Base-by-base conservation (phyloP, 1,284 basidiomycete species). In the Golubevia sp. region DNA sequence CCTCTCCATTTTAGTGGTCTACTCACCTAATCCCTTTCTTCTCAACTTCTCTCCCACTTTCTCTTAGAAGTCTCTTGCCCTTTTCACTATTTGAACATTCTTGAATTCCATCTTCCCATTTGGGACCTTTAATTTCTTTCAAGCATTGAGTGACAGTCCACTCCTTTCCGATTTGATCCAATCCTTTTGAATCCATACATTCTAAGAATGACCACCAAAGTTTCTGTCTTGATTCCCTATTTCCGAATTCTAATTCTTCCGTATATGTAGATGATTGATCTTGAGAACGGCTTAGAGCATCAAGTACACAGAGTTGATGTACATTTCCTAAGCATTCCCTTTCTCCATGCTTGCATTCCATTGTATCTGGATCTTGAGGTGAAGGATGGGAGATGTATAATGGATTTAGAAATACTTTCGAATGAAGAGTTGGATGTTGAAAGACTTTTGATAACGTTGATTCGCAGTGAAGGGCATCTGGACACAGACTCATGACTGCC, bases 221-320 rank as follows among this genome's bases (percentile, higher is more conserved):
- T n/a, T n/a, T n/a, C n/a, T 44, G 38, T 8, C 18, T 44, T 44
- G 38, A 44, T 44, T 44, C 18, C n/a, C 38, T 44, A 44, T 18
- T 44, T 44, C 38, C 13, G 18, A 18, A 44, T 44, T n/a, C n/a
- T n/a, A 18, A 44, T 44, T 44, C 38, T 13, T 44, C 38, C 11
- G 38, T 13, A 18, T 44, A 44, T 8, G 38, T 18, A 44, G 38
- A 44, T 44, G 38, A 44, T 13, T 8, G 38, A 44, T 44, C 73
- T 20, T 66, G 64, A 5, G 59, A 61, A n/a, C 70, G 70, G 4
- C 68, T 56, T 58, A 77, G 74, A 5, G 67, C 67, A 24, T 68
- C 59, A 50, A 69, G 65, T 0, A 77, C 66, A 61, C 74, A 77
- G 15, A 77, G 72, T 63, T 77, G 72, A 23, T 77, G 74, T 18